A percentile compares a stretch with the other conserved stretches of the same genome.
Conservation (phyloP, 805 yeast species). For the Schizosaccharomyces lindneri region DNA sequence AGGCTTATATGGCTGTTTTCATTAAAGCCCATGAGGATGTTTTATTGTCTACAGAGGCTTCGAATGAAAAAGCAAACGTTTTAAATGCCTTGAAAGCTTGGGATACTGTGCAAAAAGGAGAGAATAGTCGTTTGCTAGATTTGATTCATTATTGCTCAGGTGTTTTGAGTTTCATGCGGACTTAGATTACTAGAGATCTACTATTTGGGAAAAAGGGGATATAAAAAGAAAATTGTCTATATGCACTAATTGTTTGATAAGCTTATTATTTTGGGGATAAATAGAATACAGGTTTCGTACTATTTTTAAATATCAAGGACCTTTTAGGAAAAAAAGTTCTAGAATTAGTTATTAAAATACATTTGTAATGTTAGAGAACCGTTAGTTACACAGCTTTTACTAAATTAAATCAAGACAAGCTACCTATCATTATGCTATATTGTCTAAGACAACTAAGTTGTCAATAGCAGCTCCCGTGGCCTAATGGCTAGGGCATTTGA, state of each 20-base stretch:
- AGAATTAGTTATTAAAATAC: too few relatives aligned
- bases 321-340: too few relatives aligned
- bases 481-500: conserved; percentile 2
- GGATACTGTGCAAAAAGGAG: conserved; percentile 18
- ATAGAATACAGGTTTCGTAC: too few relatives aligned
- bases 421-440: too few relatives aligned
- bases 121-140: conserved; percentile 28
- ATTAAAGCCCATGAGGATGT: conserved; percentile 67
- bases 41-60: conserved; percentile 14
- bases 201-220: neutral
- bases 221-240: neutral
- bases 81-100: conserved; percentile 24
- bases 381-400: too few relatives aligned
- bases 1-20: conserved; percentile 56
- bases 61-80: conserved; percentile 13
- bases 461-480: neutral
- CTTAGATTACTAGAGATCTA: neutral
- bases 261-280: too few relatives aligned
- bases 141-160: conserved; percentile 55
- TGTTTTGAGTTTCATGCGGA: conserved; percentile 26
- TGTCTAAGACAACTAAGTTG: too few relatives aligned
- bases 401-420: too few relatives aligned
- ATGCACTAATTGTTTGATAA: neutral
- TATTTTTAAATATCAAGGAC: too few relatives aligned
- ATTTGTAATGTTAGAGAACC: too few relatives aligned